Conservation (phyloP, 371 early-diverging fungal genomes). For the Circinella minor region DNA sequence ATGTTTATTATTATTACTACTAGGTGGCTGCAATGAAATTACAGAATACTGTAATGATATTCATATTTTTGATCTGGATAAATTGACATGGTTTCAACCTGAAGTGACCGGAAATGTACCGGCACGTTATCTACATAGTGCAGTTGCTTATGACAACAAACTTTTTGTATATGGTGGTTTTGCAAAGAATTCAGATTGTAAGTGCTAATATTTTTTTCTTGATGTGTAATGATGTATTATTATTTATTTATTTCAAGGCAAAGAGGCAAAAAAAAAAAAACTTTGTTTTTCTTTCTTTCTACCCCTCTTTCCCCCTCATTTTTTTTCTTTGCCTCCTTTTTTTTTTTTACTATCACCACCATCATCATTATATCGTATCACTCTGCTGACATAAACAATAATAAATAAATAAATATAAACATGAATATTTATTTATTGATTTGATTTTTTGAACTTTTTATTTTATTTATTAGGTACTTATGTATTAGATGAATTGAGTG, state of each 20-base stretch:
- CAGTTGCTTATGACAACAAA: constrained; percentile 64
- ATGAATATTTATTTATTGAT: too few species aligned
- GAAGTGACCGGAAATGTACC: constrained; percentile 51
- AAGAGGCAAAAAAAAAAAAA: neutral
- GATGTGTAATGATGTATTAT: too few species aligned
- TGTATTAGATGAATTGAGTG: constrained; percentile 62
- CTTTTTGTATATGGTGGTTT: constrained; percentile 73
- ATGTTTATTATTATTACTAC: too few species aligned
- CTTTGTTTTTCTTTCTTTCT: neutral
- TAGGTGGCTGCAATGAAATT: constrained; percentile 64
- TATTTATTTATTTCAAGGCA: too few species aligned
- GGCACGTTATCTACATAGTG: constrained; percentile 63
- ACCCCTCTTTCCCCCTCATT: neutral
- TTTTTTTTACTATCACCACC: too few species aligned
- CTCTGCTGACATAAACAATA: too few species aligned
- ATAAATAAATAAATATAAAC: too few species aligned
- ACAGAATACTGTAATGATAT: constrained; percentile 68
- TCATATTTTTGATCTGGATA: constrained; percentile 62
- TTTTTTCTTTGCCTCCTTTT: neutral
- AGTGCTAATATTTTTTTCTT: constrained; percentile 12
- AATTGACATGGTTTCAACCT: constrained; percentile 68
- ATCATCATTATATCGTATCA: too few species aligned
- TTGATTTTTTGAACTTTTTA: too few species aligned
- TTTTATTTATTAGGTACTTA: constrained; percentile 47
- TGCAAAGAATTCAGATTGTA: constrained; percentile 65